These are phyloP conservation scores for Aureobasidium sp. DNA, from an alignment of 2,329 filamentous ascomycete genomes.

Conservation along the genomic window DNA sequence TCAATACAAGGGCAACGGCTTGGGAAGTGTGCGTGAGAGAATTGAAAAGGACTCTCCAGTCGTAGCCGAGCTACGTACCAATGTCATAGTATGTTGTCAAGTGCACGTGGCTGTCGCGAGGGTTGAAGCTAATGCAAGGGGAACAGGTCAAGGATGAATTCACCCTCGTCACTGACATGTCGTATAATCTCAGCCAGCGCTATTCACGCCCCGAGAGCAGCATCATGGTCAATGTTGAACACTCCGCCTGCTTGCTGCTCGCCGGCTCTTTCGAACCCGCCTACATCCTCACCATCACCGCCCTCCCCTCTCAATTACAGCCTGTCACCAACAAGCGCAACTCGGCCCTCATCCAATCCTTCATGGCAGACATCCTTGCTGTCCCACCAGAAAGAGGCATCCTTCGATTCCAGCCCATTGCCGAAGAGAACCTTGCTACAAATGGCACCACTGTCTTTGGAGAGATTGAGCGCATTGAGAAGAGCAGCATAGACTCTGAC, in stretches of 20 bases:
- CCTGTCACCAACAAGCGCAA: conserved; percentile 74
- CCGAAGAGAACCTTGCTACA: conserved; percentile 63
- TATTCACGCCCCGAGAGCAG: conserved; percentile 67
- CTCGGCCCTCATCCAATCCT: conserved; percentile 65
- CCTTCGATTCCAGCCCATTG: conserved; percentile 60
- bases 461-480: conserved; percentile 54
- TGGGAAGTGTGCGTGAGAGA: conserved; percentile 27
- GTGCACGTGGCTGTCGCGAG: background rate
- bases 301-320: conserved; percentile 59
- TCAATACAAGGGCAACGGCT: conserved; percentile 22
- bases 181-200: conserved; percentile 61
- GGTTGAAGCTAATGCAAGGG: conserved; percentile 4
- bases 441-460: conserved; percentile 61
- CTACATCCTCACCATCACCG: conserved; percentile 67
- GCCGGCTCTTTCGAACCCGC: conserved; percentile 68
- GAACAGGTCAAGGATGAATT: conserved; percentile 64
- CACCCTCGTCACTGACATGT: conserved; percentile 64
- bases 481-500: conserved; percentile 33
- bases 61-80: conserved; percentile 39
- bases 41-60: conserved; percentile 38
- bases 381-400: conserved; percentile 60
- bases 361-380: conserved; percentile 61
- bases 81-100: conserved; percentile 38
- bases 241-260: conserved; percentile 66
- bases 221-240: conserved; percentile 67